Conservation (phyloP, 208 protist species). For the Tetramitus jugosus region DNA sequence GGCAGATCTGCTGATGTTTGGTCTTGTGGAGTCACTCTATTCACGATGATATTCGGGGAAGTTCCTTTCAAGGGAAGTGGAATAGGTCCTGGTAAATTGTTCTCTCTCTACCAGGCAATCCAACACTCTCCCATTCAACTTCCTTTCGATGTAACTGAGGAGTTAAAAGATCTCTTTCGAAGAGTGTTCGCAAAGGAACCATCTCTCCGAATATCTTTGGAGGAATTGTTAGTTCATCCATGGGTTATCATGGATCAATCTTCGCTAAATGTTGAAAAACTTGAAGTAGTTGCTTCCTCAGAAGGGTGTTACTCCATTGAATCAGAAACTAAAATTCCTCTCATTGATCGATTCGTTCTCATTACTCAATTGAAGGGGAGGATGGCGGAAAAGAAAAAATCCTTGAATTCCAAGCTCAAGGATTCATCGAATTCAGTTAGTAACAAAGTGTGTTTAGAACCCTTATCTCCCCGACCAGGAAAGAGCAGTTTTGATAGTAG, state of each 20-base stretch:
- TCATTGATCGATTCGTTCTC: too few species aligned
- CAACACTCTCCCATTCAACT: conserved; percentile 37
- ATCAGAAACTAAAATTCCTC: too few species aligned
- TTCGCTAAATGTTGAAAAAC: too few species aligned
- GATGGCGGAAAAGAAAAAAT: too few species aligned
- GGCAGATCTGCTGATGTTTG: conserved; percentile 21
- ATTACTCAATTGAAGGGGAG: too few species aligned
- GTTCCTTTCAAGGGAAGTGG: conserved; percentile 52
- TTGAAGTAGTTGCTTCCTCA: too few species aligned
- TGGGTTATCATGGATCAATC: conserved; percentile 7
- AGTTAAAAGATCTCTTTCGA: conserved; percentile 42
- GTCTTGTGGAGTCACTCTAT: conserved; percentile 46
- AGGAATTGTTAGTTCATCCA: conserved; percentile 43
- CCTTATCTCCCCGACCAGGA: too few species aligned
- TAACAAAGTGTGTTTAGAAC: too few species aligned
- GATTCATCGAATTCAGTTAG: too few species aligned
- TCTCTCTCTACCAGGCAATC: conserved; percentile 44
- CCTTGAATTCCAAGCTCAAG: too few species aligned
- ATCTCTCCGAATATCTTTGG: conserved; percentile 49
- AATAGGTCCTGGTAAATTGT: conserved; percentile 30
- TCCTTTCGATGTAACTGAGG: conserved; percentile 43
- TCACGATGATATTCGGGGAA: conserved; percentile 58
- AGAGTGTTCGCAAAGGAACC: conserved; percentile 63
- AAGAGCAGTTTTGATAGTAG: too few species aligned
- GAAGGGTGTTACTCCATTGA: too few species aligned